phyloP scores from a whole-genome alignment of 2,329 filamentous ascomycete species.

The Fusarium sacchari region DNA sequence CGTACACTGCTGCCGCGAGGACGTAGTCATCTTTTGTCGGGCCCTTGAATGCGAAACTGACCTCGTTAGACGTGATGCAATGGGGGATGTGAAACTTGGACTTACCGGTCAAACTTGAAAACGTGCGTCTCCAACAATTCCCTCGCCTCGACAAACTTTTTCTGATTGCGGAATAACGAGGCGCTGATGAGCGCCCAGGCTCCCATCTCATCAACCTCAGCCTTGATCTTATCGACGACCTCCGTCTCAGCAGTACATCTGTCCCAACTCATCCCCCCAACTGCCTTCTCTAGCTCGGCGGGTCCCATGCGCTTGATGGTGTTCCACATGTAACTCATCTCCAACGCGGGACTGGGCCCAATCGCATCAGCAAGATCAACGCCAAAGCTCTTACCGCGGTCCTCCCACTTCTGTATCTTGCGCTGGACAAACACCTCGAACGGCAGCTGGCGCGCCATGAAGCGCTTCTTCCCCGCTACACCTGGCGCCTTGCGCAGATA shows the following conservation, averaged over 20 bases:
- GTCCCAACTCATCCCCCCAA: slow-evolving; percentile 71
- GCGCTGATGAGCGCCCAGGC: slow-evolving; percentile 74
- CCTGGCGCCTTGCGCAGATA: slow-evolving; percentile 77
- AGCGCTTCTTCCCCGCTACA: slow-evolving; percentile 83
- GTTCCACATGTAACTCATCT: slow-evolving; percentile 96
- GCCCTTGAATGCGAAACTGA: slow-evolving; percentile 66
- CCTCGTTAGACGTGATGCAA: neutral
- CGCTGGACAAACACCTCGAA: slow-evolving; percentile 87
- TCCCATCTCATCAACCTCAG: slow-evolving; percentile 68
- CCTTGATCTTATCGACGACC: slow-evolving; percentile 57
- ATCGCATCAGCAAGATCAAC: slow-evolving; percentile 81
- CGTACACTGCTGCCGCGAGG: slow-evolving; percentile 81
- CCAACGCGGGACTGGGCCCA: slow-evolving; percentile 81
- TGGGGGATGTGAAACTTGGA: slow-evolving; percentile 45
- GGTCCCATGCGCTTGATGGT: slow-evolving; percentile 82
- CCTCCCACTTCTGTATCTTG: slow-evolving; percentile 90
- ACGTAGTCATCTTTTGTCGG: slow-evolving; percentile 74
- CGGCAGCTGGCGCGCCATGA: slow-evolving; percentile 89
- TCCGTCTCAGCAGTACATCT: slow-evolving; percentile 64
- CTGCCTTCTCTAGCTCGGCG: slow-evolving; percentile 70
- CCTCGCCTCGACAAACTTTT: slow-evolving; percentile 72
- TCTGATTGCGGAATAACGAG: slow-evolving; percentile 71
- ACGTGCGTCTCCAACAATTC: slow-evolving; percentile 71
- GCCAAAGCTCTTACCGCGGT: slow-evolving; percentile 72
- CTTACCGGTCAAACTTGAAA: slow-evolving; percentile 70